Conservation (phyloP, 805 yeast species). For the Lipomyces kockii region DNA sequence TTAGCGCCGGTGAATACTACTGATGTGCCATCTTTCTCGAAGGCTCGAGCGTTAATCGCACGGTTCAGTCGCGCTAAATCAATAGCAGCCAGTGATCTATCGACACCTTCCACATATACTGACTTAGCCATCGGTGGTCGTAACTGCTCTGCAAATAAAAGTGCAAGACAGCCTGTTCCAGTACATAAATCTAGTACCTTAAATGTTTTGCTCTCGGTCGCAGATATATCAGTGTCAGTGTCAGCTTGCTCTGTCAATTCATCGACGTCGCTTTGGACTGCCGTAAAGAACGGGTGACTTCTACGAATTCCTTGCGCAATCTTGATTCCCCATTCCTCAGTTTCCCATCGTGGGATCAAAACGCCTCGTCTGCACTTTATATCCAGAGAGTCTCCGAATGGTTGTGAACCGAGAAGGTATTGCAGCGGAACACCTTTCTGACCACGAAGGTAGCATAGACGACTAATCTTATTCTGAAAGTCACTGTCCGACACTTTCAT, state of each 20-base stretch:
- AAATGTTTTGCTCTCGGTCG: conserved; percentile 25
- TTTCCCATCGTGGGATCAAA: conserved; percentile 91
- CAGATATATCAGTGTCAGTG: not conserved
- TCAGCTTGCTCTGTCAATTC: not conserved
- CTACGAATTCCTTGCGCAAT: conserved; percentile 10
- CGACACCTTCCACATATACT: conserved; percentile 54
- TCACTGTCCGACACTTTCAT: not conserved
- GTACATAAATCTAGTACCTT: conserved; percentile 73
- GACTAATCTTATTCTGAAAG: conserved; percentile 43
- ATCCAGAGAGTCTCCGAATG: conserved; percentile 69
- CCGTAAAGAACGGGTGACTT: conserved; percentile 18
- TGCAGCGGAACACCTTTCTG: conserved; percentile 71
- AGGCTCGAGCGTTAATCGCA: conserved; percentile 25
- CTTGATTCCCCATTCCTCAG: conserved; percentile 80
- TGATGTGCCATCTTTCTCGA: conserved; percentile 11
- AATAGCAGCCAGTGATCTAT: conserved; percentile 60
- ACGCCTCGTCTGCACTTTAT: conserved; percentile 67
- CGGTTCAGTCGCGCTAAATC: conserved; percentile 56
- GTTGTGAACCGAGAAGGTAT: conserved; percentile 83
- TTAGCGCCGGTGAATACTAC: conserved; percentile 20
- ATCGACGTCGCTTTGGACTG: not conserved
- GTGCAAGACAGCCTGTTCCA: conserved; percentile 86
- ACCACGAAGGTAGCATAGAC: conserved; percentile 64
- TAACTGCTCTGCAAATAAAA: conserved; percentile 51
- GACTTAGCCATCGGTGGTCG: conserved; percentile 26